Evolutionary conservation across 768 basidiomycete species (phyloP), one percentile per base, ranked within the genome.

Genomic region (Suillus hirtellus): DNA sequence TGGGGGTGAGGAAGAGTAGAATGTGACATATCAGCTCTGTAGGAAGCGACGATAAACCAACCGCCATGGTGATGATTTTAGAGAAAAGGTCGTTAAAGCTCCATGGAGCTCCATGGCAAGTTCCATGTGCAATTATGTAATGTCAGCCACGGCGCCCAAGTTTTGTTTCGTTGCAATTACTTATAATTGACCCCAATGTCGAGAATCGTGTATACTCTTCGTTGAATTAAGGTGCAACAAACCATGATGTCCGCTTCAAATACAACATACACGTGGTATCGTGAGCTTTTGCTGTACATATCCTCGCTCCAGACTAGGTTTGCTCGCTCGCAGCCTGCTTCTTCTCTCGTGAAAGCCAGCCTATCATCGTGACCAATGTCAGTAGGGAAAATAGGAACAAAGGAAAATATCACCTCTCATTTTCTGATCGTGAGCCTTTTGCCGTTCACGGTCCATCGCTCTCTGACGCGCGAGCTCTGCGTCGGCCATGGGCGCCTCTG

Each of bases 391-490:
- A 63, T 21, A 21, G 46, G 27, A 37, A 27, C 7, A 17, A 1
- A 35, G 31, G 0, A 53, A 11, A 19, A 64, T 66, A 66, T 44
- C 46, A 89, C 92, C 93, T 80, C 88, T 89, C 72, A 93, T 77
- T 73, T 89, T 93, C 71, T 88, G 80, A 64, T 87, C 88, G 65
- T 87, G 82, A 0, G 72, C 82, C 66, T 77, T 84, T 65, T 90
- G 88, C 52, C 86, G 83, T 71, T 88, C 88, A 66, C 87, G 84
- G 62, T 94, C 92, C 42, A 81, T 81, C 2, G 72, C 81, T 17
- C 82, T 82, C 52, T 92, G 79, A 50, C 89, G 79, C 14, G 78
- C 72, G 38, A 93, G 75, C 71, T 94, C 93, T 12, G 82, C 81
- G n/a, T 86, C 85, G 49, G 85, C 87, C 53, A 80, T 72, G 0